Evolutionary conservation across 1,139 yeast genomes (phyloP).

Genomic region (Yamadazyma trypodendri): DNA sequence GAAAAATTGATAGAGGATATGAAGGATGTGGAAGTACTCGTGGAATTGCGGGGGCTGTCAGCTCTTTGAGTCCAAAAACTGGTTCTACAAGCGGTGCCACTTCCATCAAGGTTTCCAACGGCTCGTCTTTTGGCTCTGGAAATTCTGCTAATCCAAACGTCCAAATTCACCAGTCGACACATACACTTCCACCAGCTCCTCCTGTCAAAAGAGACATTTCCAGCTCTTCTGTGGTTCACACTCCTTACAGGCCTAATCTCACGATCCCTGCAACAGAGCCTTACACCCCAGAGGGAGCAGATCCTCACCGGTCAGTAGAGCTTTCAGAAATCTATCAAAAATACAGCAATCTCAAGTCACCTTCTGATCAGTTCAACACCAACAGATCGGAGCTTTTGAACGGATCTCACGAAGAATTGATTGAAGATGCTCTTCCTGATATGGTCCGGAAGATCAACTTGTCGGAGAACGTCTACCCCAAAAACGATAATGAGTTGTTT

Average conservation of each 20-base stretch:
- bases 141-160: constrained; percentile 3
- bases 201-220: constrained; percentile 8
- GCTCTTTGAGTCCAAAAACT: constrained; percentile 36
- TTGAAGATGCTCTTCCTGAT: constrained; percentile 36
- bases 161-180: constrained; percentile 3
- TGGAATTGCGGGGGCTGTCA: constrained; percentile 60
- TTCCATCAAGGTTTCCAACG: constrained; percentile 3
- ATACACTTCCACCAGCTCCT: constrained; percentile 2
- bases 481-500: constrained; percentile 37
- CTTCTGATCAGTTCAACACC: constrained; percentile 39
- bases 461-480: constrained; percentile 35
- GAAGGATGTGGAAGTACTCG: constrained; percentile 77
- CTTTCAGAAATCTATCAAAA: constrained; percentile 48
- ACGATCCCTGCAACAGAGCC: constrained; percentile 5
- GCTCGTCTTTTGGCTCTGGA: constrained; percentile 4
- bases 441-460: constrained; percentile 30
- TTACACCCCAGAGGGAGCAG: not conserved
- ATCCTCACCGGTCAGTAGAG: constrained; percentile 36
- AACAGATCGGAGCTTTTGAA: constrained; percentile 33
- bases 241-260: constrained; percentile 1
- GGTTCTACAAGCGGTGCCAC: constrained; percentile 1
- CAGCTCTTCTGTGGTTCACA: constrained; percentile 9
- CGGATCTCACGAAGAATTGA: constrained; percentile 36
- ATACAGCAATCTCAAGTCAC: constrained; percentile 41
- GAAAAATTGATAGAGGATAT: constrained; percentile 71